Conservation (phyloP, 768 basidiomycete species). For the Russula lepida region DNA sequence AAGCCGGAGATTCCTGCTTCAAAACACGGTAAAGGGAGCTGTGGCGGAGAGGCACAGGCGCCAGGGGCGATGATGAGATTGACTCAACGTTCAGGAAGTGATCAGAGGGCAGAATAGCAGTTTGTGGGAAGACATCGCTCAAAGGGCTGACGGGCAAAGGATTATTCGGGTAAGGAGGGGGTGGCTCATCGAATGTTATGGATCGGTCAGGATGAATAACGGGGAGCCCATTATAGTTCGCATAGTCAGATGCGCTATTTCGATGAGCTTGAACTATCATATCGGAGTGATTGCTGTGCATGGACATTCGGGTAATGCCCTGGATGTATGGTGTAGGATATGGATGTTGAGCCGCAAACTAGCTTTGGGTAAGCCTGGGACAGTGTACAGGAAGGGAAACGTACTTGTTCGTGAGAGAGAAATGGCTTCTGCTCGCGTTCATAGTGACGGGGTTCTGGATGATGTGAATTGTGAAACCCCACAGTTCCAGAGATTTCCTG, state of each 20-base stretch:
- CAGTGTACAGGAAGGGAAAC: background rate
- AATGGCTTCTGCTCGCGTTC: background rate
- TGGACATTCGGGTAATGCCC: background rate
- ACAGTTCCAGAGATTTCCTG: slow-evolving; percentile 1
- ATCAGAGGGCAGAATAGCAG: background rate
- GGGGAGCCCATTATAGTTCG: background rate
- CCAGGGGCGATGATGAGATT: slow-evolving; percentile 6
- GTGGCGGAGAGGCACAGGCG: slow-evolving; percentile 14
- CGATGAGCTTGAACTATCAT: background rate
- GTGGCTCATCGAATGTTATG: slow-evolving; percentile 8
- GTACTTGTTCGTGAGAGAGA: background rate
- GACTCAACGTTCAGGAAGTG: background rate
- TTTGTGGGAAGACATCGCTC: background rate
- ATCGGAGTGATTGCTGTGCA: background rate
- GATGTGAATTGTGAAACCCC: background rate
- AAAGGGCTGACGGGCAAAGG: background rate
- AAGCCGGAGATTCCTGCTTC: slow-evolving; percentile 8
- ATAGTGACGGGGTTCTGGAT: background rate
- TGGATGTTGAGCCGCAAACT: background rate
- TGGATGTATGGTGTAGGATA: slow-evolving; percentile 4
- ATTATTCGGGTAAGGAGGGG: slow-evolving; percentile 10
- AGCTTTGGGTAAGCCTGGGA: background rate
- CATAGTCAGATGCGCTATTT: background rate
- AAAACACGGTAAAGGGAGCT: slow-evolving; percentile 15
- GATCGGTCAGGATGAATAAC: background rate